A percentile compares a stretch with the other conserved stretches of the same genome.
Evolutionary conservation across 2,329 filamentous ascomycete genomes (phyloP).

Genomic region (Xylariaceae sp.): DNA sequence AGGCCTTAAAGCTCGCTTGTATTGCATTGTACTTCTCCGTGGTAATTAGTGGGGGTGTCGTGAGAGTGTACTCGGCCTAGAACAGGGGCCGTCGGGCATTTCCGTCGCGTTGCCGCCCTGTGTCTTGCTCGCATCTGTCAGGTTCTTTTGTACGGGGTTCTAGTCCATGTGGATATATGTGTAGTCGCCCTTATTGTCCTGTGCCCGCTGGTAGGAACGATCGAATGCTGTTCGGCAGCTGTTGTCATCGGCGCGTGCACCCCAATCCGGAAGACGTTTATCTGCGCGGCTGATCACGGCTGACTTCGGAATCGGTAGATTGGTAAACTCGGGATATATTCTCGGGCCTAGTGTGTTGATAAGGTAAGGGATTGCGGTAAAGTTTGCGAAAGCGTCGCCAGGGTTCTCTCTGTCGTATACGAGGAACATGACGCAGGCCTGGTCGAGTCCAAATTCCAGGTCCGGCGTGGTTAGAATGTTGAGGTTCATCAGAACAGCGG

Average conservation of each 20-base stretch:
- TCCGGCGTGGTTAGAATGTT: conserved; percentile 17
- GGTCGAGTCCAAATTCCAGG: conserved; percentile 13
- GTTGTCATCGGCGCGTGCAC: conserved; percentile 20
- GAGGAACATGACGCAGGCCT: conserved; percentile 23
- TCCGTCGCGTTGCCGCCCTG: conserved; percentile 22
- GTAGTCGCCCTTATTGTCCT: conserved; percentile 18
- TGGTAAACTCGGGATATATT: conserved; percentile 16
- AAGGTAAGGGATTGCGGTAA: conserved; percentile 16
- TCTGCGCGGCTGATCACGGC: conserved; percentile 16
- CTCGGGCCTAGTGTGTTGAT: conserved; percentile 13
- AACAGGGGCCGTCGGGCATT: conserved; percentile 24
- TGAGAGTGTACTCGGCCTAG: conserved; percentile 24
- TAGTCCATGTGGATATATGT: conserved; percentile 22
- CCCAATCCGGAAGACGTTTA: conserved; percentile 22
- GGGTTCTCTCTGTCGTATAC: conserved; percentile 19
- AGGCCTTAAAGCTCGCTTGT: conserved; percentile 18
- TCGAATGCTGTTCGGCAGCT: conserved; percentile 17
- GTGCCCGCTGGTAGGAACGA: conserved; percentile 16
- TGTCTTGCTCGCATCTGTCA: conserved; percentile 21
- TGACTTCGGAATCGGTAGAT: conserved; percentile 9
- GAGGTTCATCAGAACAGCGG: conserved; percentile 17
- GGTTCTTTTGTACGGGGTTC: conserved; percentile 17
- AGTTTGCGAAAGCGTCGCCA: conserved; percentile 13
- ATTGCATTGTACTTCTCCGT: conserved; percentile 12
- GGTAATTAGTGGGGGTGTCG: conserved; percentile 12